Evolutionary conservation across 306 rosid species (phyloP).

Genomic region (Prunus mongolica): DNA sequence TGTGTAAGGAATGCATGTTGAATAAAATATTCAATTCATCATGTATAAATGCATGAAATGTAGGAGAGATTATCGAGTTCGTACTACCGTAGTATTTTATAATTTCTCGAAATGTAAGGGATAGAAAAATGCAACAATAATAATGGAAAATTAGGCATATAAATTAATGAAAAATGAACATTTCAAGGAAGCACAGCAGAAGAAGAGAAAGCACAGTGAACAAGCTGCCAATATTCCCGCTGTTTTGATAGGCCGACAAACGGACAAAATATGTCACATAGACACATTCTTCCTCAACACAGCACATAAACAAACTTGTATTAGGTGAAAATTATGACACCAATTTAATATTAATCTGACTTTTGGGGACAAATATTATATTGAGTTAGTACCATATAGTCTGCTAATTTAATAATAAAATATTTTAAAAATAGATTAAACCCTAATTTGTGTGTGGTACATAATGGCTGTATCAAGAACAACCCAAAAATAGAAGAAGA

Average conservation of each 20-base stretch:
- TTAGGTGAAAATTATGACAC: conserved; percentile 33
- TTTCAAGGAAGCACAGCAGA: neutral
- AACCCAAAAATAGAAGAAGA: conserved; percentile 29
- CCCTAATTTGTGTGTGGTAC: conserved; percentile 9
- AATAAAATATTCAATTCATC: neutral
- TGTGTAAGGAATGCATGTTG: conserved; percentile 12
- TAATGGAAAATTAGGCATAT: conserved; percentile 4
- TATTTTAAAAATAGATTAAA: neutral
- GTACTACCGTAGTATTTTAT: too few species aligned
- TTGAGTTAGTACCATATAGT: neutral
- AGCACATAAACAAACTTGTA: conserved; percentile 5
- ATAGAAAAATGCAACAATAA: neutral
- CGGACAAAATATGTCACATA: conserved; percentile 68
- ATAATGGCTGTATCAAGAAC: conserved; percentile 36
- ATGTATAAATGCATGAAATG: neutral
- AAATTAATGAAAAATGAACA: neutral
- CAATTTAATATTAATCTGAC: conserved; percentile 5
- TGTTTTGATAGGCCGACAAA: conserved; percentile 72
- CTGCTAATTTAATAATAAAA: neutral
- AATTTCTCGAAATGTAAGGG: neutral
- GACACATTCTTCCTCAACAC: conserved; percentile 43
- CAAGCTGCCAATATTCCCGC: conserved; percentile 75
- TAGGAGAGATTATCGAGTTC: neutral
- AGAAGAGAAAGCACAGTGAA: conserved; percentile 12
- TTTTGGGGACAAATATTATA: neutral